Evolutionary conservation across 164 flowering plant species (phyloP).

Genomic region (Taxillus chinensis): DNA sequence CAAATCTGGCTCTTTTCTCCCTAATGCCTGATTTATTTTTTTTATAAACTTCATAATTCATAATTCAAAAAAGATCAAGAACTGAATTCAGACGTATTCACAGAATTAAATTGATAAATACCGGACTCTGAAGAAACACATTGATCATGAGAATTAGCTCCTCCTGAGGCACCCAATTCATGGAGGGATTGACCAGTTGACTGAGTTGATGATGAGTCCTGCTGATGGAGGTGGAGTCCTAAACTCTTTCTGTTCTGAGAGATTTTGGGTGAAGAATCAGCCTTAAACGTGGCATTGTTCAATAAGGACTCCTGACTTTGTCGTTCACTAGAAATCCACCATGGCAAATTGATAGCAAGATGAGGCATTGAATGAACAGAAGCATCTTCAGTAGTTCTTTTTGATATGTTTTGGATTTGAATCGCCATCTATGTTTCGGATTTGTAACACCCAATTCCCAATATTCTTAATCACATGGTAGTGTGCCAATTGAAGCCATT

Average conservation of each 20-base stretch:
- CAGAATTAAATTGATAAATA: conserved; percentile 11
- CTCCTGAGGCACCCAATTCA: conserved; percentile 17
- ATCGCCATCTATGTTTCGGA: conserved; percentile 8
- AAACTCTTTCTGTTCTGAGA: conserved; percentile 25
- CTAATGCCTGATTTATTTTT: no score
- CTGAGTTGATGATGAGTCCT: conserved; percentile 45
- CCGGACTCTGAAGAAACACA: conserved; percentile 50
- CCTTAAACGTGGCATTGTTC: conserved; percentile 26
- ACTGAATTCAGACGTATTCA: no score
- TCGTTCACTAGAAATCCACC: conserved; percentile 33
- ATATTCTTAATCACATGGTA: conserved; percentile 1
- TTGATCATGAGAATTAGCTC: conserved; percentile 31
- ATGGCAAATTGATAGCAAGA: conserved; percentile 19
- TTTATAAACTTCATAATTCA: no score
- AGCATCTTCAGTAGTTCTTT: conserved; percentile 19
- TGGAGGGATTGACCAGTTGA: conserved; percentile 45
- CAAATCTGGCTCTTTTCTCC: no score
- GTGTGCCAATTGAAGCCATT: background rate
- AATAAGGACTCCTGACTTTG: conserved; percentile 22
- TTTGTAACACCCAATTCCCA: conserved; percentile 3
- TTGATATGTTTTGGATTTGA: conserved; percentile 19
- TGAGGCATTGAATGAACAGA: conserved; percentile 21
- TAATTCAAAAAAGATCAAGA: no score
- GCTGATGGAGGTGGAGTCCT: conserved; percentile 34
- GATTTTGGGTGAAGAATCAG: conserved; percentile 27